Conservation (phyloP, 306 rosid species). For the Ochetophila trinervis region DNA sequence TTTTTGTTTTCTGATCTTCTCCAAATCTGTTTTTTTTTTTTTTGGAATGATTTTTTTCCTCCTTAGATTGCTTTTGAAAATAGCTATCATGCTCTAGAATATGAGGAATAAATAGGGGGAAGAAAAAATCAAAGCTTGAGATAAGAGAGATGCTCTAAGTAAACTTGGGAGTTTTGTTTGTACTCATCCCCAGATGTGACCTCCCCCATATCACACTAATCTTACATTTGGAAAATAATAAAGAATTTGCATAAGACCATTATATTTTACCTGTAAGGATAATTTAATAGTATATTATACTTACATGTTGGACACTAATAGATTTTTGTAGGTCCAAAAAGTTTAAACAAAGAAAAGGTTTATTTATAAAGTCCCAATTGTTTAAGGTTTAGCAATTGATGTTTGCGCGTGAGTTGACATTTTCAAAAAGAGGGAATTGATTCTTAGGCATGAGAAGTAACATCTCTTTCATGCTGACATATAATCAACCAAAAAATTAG, state of each 20-base stretch:
- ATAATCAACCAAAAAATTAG: neutral
- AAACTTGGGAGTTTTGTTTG: slow-evolving; percentile 34
- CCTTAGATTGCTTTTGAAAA: neutral
- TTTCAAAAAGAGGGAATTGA: slow-evolving; percentile 15
- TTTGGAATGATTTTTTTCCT: neutral
- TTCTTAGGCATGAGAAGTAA: slow-evolving; percentile 5
- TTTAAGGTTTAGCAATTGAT: neutral
- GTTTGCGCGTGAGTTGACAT: slow-evolving; percentile 29
- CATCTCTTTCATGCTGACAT: neutral
- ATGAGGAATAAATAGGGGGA: neutral
- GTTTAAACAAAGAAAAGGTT: neutral
- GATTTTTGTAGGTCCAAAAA: neutral
- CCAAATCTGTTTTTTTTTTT: neutral
- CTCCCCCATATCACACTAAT: slow-evolving; percentile 59
- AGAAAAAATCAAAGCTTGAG: neutral
- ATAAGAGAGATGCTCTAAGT: slow-evolving; percentile 34
- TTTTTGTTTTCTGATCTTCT: neutral
- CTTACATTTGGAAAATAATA: neutral
- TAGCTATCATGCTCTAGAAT: neutral
- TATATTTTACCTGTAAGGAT: no score
- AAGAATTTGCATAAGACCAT: no score
- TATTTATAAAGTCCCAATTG: neutral
- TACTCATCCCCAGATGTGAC: slow-evolving; percentile 63
- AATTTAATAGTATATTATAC: neutral
- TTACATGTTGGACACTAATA: slow-evolving; percentile 18